A percentile compares a stretch with the other conserved stretches of the same genome.
Conservation (phyloP, 108 stramenopile genomes). For the Fragilaria radians region DNA sequence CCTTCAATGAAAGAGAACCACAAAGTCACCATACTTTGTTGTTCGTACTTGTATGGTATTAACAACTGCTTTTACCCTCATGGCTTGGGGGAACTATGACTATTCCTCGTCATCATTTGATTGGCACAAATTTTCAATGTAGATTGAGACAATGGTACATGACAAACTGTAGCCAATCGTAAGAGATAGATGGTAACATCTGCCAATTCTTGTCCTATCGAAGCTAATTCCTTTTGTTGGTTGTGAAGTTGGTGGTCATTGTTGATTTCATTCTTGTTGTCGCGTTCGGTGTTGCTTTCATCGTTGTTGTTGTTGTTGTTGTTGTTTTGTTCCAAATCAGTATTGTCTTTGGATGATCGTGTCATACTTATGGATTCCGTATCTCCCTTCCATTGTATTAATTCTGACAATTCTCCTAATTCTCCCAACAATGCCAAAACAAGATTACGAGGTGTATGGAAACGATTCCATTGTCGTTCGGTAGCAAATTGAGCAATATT, state of each 20-base stretch:
- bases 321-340: not conserved
- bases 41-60: too few species aligned
- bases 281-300: too few species aligned
- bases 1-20: too few species aligned
- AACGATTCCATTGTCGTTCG: constrained; percentile 64
- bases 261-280: not conserved
- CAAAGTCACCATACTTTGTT: too few species aligned
- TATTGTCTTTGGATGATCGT: not conserved
- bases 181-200: constrained; percentile 90
- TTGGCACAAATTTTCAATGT: not conserved
- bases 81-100: too few species aligned
- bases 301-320: not conserved
- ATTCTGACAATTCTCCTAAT: constrained; percentile 86
- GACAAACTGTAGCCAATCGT: constrained; percentile 65
- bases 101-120: too few species aligned
- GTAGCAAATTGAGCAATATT: constrained; percentile 51
- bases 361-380: constrained; percentile 9
- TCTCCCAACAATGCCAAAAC: constrained; percentile 83
- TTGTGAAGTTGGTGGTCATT: too few species aligned
- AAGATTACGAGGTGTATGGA: constrained; percentile 86
- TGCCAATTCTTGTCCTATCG: constrained; percentile 85
- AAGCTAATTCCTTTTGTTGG: constrained; percentile 39
- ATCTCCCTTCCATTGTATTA: constrained; percentile 85
- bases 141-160: constrained; percentile 17
- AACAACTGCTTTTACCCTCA: too few species aligned